Evolutionary conservation across 768 basidiomycete genomes (phyloP).

Genomic region (Suillus luteus): DNA sequence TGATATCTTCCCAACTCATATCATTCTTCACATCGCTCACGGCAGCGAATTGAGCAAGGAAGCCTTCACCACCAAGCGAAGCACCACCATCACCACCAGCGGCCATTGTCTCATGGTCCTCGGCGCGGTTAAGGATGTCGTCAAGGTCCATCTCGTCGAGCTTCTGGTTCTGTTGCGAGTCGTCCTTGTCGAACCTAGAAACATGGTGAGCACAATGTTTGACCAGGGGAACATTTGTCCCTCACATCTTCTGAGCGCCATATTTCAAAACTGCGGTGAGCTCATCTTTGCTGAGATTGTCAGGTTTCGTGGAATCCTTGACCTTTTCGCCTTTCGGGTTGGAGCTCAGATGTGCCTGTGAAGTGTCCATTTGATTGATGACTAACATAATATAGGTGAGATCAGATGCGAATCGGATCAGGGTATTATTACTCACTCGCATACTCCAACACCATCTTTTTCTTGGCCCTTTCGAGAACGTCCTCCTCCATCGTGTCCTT

Average conservation of each 20-base stretch:
- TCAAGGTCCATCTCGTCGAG: constrained; percentile 99
- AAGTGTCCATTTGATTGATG: constrained; percentile 99
- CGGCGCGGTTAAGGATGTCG: constrained; percentile 94
- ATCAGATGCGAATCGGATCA: constrained; percentile 13
- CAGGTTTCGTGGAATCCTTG: constrained; percentile 74
- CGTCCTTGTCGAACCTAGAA: constrained; percentile 94
- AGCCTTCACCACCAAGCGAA: constrained; percentile 96
- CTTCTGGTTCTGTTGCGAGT: constrained; percentile 88
- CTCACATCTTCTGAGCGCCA: constrained; percentile 95
- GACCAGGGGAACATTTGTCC: constrained; percentile 18
- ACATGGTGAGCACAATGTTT: constrained; percentile 17
- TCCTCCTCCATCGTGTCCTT: constrained; percentile 99
- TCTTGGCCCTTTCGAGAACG: constrained; percentile 95
- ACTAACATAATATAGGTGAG: constrained; percentile 49
- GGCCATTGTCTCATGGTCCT: constrained; percentile 93
- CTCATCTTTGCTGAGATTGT: constrained; percentile 93
- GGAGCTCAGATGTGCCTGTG: constrained; percentile 91
- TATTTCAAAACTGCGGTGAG: constrained; percentile 97
- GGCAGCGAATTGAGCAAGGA: constrained; percentile 92
- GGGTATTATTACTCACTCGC: constrained; percentile 72
- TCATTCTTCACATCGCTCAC: constrained; percentile 99
- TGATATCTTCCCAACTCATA: constrained; percentile 99
- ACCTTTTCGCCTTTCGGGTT: constrained; percentile 71
- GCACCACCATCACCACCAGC: constrained; percentile 74
- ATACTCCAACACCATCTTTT: constrained; percentile 99